A percentile compares a stretch with the other conserved stretches of the same genome.
These are phyloP conservation scores for Trichoderma reesei DNA, from an alignment of 495 filamentous ascomycete genomes.

Conservation along the genomic window DNA sequence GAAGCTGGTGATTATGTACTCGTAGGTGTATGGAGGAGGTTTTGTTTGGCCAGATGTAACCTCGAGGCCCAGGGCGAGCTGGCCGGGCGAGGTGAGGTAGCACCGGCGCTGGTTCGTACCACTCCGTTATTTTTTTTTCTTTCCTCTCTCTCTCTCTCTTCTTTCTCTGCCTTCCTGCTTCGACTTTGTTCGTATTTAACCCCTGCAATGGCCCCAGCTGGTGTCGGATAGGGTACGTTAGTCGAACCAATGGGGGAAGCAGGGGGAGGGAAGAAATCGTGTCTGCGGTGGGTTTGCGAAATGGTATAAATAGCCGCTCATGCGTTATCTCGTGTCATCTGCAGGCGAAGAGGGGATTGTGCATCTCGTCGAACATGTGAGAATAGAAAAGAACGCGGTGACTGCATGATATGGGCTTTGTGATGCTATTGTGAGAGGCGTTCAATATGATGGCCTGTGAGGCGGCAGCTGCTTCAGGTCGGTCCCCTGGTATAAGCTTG, in stretches of 20 bases:
- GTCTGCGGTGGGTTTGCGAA: neutral
- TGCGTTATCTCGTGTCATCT: neutral
- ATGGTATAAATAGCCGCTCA: neutral
- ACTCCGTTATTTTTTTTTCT: too few species aligned
- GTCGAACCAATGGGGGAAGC: neutral
- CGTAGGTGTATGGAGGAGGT: neutral
- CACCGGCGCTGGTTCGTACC: neutral
- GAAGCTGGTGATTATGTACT: too few species aligned
- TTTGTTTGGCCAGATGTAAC: neutral
- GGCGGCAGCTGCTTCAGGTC: too few species aligned
- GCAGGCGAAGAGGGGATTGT: neutral
- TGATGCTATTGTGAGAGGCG: too few species aligned
- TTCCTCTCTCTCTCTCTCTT: too few species aligned
- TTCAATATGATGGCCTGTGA: too few species aligned
- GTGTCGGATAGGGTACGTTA: conserved; percentile 3
- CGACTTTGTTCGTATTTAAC: neutral
- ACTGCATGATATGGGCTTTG: too few species aligned
- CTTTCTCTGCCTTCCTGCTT: neutral
- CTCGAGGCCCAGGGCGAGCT: too few species aligned
- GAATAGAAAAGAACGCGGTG: too few species aligned
- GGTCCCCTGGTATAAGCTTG: too few species aligned
- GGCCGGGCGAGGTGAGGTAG: neutral
- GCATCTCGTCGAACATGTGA: neutral
- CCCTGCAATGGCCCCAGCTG: neutral
- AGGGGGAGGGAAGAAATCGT: neutral